Conservation (phyloP, 495 filamentous ascomycete species). For the Tetracladium marchalianum region DNA sequence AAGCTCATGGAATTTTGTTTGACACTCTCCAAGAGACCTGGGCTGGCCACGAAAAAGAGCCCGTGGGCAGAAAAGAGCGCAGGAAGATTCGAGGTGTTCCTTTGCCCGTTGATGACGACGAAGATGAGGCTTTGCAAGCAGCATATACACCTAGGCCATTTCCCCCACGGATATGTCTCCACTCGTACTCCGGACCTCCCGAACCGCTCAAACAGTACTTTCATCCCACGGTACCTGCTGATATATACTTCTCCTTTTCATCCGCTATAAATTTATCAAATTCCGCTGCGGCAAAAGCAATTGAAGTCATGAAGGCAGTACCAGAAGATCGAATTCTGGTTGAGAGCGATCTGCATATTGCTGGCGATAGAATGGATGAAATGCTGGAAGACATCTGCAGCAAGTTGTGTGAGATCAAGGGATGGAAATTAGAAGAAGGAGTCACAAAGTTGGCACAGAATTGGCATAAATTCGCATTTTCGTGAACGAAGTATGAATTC, state of each 20-base stretch:
- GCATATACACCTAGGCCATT: slow-evolving; percentile 40
- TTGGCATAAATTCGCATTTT: slow-evolving; percentile 69
- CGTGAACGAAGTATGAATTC: background rate
- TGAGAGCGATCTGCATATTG: slow-evolving; percentile 85
- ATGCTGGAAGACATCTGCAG: slow-evolving; percentile 63
- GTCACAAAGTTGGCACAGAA: slow-evolving; percentile 61
- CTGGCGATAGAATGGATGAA: slow-evolving; percentile 74
- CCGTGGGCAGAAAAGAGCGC: slow-evolving; percentile 54
- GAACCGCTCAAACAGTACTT: slow-evolving; percentile 72
- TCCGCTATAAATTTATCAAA: slow-evolving; percentile 68
- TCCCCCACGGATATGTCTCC: slow-evolving; percentile 85
- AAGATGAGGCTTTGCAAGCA: slow-evolving; percentile 10
- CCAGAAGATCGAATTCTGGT: slow-evolving; percentile 72
- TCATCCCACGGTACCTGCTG: slow-evolving; percentile 59
- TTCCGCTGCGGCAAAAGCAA: slow-evolving; percentile 37
- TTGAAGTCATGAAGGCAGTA: slow-evolving; percentile 59
- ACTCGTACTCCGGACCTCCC: slow-evolving; percentile 81
- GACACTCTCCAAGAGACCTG: slow-evolving; percentile 67
- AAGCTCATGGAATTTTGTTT: slow-evolving; percentile 75
- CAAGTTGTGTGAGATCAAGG: slow-evolving; percentile 65
- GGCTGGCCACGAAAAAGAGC: slow-evolving; percentile 68
- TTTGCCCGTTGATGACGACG: slow-evolving; percentile 27
- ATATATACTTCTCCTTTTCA: slow-evolving; percentile 86
- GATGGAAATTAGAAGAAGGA: slow-evolving; percentile 67
- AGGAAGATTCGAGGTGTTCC: slow-evolving; percentile 28